These are phyloP conservation scores for Xylariomycetidae sp. DNA, from an alignment of 2,329 filamentous ascomycete genomes.

Conservation along the genomic window DNA sequence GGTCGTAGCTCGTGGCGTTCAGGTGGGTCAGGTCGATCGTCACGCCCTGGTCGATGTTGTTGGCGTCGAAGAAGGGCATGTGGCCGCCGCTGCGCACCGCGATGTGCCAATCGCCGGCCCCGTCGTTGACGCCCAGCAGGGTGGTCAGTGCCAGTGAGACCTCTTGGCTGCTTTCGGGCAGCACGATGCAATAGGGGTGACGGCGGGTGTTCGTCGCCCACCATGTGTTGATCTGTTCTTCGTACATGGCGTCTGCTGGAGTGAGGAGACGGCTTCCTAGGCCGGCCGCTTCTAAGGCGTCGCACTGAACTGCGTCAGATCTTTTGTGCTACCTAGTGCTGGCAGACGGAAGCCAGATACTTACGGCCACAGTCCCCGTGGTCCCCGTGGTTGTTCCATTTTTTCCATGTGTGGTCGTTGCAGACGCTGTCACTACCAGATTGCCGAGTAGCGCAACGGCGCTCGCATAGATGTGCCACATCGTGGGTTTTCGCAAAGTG, in stretches of 20 bases:
- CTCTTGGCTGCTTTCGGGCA: constrained; percentile 16
- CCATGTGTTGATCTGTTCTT: constrained; percentile 18
- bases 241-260: constrained; percentile 14
- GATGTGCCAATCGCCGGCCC: constrained; percentile 29
- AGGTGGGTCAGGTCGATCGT: constrained; percentile 37
- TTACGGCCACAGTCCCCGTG: too few relatives aligned
- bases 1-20: constrained; percentile 26
- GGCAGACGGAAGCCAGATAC: too few relatives aligned
- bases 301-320: too few relatives aligned
- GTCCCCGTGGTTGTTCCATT: too few relatives aligned
- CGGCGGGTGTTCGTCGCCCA: constrained; percentile 15
- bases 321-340: too few relatives aligned
- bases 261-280: constrained; percentile 17
- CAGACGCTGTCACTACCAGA: too few relatives aligned
- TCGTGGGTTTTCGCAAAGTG: too few relatives aligned
- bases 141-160: constrained; percentile 15
- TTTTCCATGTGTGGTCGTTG: too few relatives aligned
- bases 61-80: constrained; percentile 34
- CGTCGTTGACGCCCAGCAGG: constrained; percentile 11
- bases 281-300: constrained; percentile 15
- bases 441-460: too few relatives aligned
- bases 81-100: constrained; percentile 47
- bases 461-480: too few relatives aligned
- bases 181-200: constrained; percentile 18
- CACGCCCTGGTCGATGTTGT: constrained; percentile 37